These are phyloP conservation scores for Pythium sukuiense DNA, from an alignment of 352 stramenopile species.

Conservation along the genomic window DNA sequence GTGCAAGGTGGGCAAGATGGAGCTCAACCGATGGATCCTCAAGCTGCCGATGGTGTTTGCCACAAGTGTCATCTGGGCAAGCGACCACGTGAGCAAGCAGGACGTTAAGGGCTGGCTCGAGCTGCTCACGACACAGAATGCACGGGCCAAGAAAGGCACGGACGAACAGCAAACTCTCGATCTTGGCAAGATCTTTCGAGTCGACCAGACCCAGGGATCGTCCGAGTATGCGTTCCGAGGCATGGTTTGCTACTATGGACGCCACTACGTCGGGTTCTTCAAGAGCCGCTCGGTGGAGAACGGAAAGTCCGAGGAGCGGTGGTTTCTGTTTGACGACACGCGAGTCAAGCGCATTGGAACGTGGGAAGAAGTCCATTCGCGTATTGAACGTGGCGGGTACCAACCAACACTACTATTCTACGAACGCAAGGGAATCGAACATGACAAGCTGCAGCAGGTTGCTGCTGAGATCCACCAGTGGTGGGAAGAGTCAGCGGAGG, in stretches of 20 bases:
- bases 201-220: conserved; percentile 33
- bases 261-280: conserved; percentile 87
- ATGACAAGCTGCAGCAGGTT: conserved; percentile 61
- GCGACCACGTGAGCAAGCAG: conserved; percentile 57
- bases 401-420: conserved; percentile 85
- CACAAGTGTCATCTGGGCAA: conserved; percentile 83
- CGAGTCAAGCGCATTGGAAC: conserved; percentile 72
- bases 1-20: conserved; percentile 51
- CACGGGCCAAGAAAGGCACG: conserved; percentile 16
- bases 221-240: conserved; percentile 71
- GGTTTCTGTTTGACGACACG: conserved; percentile 87
- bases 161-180: conserved; percentile 52
- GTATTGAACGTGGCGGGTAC: conserved; percentile 77
- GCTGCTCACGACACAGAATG: conserved; percentile 55
- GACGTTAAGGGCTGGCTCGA: conserved; percentile 77
- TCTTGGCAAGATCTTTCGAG: conserved; percentile 65
- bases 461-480: conserved; percentile 72
- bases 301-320: conserved; percentile 50
- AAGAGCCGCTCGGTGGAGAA: conserved; percentile 62
- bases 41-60: conserved; percentile 86
- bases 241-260: conserved; percentile 86
- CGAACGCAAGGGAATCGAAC: conserved; percentile 67
- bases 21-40: conserved; percentile 69
- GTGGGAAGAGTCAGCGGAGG: conserved; percentile 60
- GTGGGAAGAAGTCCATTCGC: conserved; percentile 70